Base-by-base conservation (phyloP, 345 rosid species). In the Camelina neglecta region DNA sequence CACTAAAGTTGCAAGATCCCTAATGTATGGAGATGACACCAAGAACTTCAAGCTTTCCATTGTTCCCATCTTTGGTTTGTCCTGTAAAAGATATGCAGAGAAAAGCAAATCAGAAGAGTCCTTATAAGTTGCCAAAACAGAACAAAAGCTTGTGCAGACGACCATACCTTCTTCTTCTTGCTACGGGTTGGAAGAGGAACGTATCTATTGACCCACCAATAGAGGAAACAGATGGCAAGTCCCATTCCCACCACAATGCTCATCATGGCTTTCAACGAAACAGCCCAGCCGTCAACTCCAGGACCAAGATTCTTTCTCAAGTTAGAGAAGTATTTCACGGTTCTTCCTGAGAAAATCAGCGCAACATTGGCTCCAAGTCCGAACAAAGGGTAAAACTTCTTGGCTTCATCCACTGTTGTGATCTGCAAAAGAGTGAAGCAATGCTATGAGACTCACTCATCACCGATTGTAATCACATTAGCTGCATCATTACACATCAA, bases 201-300 rank as follows among this genome's bases (percentile, higher is more conserved):
- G 29, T n/a, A 85, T 15, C 66, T 75, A 80, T 94, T 91, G 78
- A 86, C 97, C 97, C 98, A 94, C 98, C 98, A 94, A 79, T 94
- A 94, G 18, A 86, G 80, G 71, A 82, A 81, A 81, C 97, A 94
- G 20, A 94, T 94, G 35, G 84, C 76, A 2, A 92, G 83, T 48
- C 98, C 98, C 96, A 91, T 85, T 65, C 84, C 61, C n/a, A 94
- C 97, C 44, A 93, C 98, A 61, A 94, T 91, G 75, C 89, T 90
- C 98, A 94, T 94, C 98, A 94, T 94, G 33, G 78, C 98, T 80
- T 88, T 91, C 81, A 94, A 85, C 66, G 98, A 91, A 79, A 94
- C 58, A 18, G 98, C 97, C 98, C 98, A 94, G 20, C 98, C 98
- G 78, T 94, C 98, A 67, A 94, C 97, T 72, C 98, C 97, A 75